Percentiles rank a stretch among this genome's conserved stretches.
Evolutionary conservation across 768 basidiomycete genomes (phyloP).

Genomic region (Lentinula boryana): DNA sequence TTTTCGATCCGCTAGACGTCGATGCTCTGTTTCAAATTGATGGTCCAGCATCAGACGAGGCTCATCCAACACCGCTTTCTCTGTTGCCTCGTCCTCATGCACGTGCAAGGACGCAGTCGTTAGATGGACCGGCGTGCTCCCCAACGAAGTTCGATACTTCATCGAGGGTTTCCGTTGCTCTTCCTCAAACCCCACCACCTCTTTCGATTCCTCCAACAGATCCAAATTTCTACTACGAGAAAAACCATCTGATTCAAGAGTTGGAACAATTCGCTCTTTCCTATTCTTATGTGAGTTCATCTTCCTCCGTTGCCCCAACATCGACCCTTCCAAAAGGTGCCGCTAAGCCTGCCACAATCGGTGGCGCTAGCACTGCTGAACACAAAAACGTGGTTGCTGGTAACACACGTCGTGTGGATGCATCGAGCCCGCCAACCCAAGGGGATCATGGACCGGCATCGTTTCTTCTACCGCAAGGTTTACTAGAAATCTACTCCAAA

Average conservation of each 20-base stretch:
- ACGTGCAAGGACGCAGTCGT: neutral
- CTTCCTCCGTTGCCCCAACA: neutral
- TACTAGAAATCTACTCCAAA: neutral
- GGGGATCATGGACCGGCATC: neutral
- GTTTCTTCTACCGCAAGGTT: neutral
- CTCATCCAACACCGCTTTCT: neutral
- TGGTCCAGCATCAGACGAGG: neutral
- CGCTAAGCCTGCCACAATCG: neutral
- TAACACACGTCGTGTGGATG: neutral
- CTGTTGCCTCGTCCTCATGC: slow-evolving; percentile 2
- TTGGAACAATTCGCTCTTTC: slow-evolving; percentile 1
- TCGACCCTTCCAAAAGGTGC: slow-evolving; percentile 1
- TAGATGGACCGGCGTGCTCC: neutral
- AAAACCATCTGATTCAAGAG: neutral
- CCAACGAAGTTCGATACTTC: neutral
- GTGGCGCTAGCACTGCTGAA: neutral
- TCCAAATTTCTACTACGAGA: neutral
- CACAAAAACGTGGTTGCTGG: neutral
- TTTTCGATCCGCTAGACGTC: neutral
- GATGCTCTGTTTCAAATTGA: neutral
- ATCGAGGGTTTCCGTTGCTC: neutral
- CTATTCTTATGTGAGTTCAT: neutral
- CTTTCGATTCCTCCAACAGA: neutral
- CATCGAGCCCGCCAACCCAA: neutral
- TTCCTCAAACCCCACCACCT: neutral